Evolutionary conservation across 768 basidiomycete species (phyloP).

Genomic region (Lepiota subincarnata): DNA sequence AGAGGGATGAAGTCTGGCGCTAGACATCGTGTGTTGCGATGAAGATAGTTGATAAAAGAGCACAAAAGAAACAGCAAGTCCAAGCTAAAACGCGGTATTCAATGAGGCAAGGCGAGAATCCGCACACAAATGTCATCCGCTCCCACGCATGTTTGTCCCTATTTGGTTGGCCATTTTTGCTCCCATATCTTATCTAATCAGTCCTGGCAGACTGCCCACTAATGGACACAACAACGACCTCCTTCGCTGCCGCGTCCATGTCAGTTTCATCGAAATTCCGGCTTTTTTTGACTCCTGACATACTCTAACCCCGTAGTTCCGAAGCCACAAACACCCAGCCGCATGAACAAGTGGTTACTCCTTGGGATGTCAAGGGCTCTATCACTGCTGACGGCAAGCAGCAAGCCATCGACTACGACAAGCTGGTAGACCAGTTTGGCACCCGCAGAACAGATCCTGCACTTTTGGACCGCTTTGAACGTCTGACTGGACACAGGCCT

Average conservation of each 20-base stretch:
- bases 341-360: constrained; percentile 81
- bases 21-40: constrained; percentile 7
- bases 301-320: no score
- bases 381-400: constrained; percentile 86
- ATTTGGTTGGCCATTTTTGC: constrained; percentile 22
- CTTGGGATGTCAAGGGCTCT: constrained; percentile 96
- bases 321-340: constrained; percentile 5
- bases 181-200: constrained; percentile 14
- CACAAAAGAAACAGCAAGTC: constrained; percentile 11
- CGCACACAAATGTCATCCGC: constrained; percentile 11
- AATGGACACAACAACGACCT: neutral
- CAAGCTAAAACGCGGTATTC: constrained; percentile 20
- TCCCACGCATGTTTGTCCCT: constrained; percentile 27
- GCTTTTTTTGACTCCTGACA: no score
- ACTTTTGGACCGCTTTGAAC: constrained; percentile 85
- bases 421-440: constrained; percentile 91
- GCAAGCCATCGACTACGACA: constrained; percentile 94
- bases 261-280: no score
- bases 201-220: neutral
- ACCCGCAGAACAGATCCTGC: constrained; percentile 75
- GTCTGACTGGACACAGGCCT: constrained; percentile 81
- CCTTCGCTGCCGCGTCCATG: neutral
- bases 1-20: constrained; percentile 39
- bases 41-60: constrained; percentile 16
- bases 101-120: constrained; percentile 25